Evolutionary conservation across 1,139 yeast species (phyloP).

Genomic region (Diutina rugosa): DNA sequence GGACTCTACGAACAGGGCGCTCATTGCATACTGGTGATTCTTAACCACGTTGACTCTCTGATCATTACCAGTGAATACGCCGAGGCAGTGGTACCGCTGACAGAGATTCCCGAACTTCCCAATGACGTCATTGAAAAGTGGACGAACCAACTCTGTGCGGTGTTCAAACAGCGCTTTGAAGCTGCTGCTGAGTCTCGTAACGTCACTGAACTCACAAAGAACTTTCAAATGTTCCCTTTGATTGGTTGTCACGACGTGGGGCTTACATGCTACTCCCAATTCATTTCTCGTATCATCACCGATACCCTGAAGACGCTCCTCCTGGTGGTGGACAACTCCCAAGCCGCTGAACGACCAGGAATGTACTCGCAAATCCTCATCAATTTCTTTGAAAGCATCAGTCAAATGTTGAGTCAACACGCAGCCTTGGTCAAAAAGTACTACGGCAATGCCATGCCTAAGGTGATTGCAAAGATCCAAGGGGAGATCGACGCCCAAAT

Average conservation of each 20-base stretch:
- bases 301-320: slow-evolving; percentile 60
- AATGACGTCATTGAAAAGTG: slow-evolving; percentile 41
- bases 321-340: slow-evolving; percentile 15
- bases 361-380: slow-evolving; percentile 59
- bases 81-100: slow-evolving; percentile 74
- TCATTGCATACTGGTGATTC: slow-evolving; percentile 38
- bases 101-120: slow-evolving; percentile 82
- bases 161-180: slow-evolving; percentile 52
- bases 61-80: slow-evolving; percentile 61
- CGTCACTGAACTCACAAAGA: slow-evolving; percentile 59
- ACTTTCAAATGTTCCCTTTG: slow-evolving; percentile 79
- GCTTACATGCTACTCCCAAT: slow-evolving; percentile 65
- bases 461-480: slow-evolving; percentile 64
- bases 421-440: slow-evolving; percentile 61
- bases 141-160: slow-evolving; percentile 39
- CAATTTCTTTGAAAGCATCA: slow-evolving; percentile 72
- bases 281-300: slow-evolving; percentile 75
- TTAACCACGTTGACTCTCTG: slow-evolving; percentile 35
- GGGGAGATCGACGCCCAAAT: slow-evolving; percentile 86
- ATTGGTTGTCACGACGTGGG: slow-evolving; percentile 67
- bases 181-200: slow-evolving; percentile 57
- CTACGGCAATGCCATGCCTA: slow-evolving; percentile 58
- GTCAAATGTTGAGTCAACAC: slow-evolving; percentile 78
- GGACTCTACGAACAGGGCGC: slow-evolving; percentile 69
- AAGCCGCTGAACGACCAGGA: slow-evolving; percentile 20